A percentile compares a stretch with the other conserved stretches of the same genome.
These are phyloP conservation scores for Xylaria bambusicola DNA, from an alignment of 495 filamentous ascomycete genomes.

Conservation along the genomic window DNA sequence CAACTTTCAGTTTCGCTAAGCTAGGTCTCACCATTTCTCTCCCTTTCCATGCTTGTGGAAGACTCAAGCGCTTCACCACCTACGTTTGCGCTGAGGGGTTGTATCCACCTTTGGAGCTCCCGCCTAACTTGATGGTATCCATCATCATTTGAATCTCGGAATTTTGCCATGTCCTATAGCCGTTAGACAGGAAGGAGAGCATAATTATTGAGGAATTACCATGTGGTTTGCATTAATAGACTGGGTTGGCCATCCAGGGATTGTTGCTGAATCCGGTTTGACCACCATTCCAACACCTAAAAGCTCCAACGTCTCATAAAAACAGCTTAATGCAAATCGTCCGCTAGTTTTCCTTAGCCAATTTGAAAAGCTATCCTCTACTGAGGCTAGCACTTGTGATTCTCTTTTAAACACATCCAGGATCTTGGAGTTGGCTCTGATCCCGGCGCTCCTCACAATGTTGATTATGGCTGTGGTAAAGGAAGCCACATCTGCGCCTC, in stretches of 20 bases:
- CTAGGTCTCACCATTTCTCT: no score
- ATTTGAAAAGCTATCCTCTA: constrained; percentile 42
- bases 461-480: constrained; percentile 28
- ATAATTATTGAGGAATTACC: constrained; percentile 49
- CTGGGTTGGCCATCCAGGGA: constrained; percentile 39
- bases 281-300: no score
- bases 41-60: no score
- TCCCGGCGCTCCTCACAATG: constrained; percentile 24
- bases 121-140: no score
- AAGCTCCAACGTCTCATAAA: no score
- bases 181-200: constrained; percentile 19
- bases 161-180: constrained; percentile 25
- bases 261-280: constrained; percentile 41
- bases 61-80: no score
- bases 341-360: no score
- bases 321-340: constrained; percentile 27
- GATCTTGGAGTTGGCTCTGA: constrained; percentile 34
- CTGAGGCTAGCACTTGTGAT: constrained; percentile 37
- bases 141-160: no score
- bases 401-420: constrained; percentile 22
- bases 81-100: no score
- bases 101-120: no score
- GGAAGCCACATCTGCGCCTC: constrained; percentile 36
- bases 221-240: constrained; percentile 45
- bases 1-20: no score